Conservation (phyloP, 2,329 filamentous ascomycete species). For the Alternaria hordeiaustralica region DNA sequence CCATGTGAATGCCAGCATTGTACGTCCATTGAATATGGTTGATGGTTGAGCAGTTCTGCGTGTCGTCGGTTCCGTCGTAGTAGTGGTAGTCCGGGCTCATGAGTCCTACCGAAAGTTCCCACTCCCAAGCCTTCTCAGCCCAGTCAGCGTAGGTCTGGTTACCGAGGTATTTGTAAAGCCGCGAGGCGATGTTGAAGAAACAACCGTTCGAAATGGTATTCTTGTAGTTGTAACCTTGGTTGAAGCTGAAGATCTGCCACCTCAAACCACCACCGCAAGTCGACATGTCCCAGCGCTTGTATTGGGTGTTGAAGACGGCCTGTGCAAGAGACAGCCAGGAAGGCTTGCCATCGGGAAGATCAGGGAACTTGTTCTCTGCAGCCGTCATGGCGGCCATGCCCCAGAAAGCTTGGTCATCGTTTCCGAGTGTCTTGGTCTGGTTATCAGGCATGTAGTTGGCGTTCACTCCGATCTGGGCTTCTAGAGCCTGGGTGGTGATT, state of each 20-base stretch:
- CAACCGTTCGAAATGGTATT: conserved; percentile 82
- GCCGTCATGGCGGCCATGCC: conserved; percentile 65
- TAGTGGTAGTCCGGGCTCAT: conserved; percentile 55
- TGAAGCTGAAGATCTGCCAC: conserved; percentile 82
- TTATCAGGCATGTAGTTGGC: conserved; percentile 80
- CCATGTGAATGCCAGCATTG: conserved; percentile 55
- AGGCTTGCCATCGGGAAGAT: conserved; percentile 57
- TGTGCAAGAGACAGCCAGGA: conserved; percentile 71
- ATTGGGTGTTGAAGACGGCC: conserved; percentile 77
- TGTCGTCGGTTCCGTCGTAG: conserved; percentile 55
- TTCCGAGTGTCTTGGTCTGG: conserved; percentile 63
- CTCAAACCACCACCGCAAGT: conserved; percentile 74
- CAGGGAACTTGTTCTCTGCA: conserved; percentile 59
- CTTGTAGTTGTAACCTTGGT: conserved; percentile 82
- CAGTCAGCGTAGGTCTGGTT: conserved; percentile 64
- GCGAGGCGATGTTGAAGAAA: conserved; percentile 81
- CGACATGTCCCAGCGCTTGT: conserved; percentile 70
- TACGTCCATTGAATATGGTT: conserved; percentile 57
- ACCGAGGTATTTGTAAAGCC: conserved; percentile 72
- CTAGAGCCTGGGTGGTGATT: conserved; percentile 61
- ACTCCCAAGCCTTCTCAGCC: conserved; percentile 70
- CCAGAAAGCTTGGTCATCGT: conserved; percentile 67
- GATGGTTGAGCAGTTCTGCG: conserved; percentile 52
- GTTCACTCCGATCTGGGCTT: conserved; percentile 75
- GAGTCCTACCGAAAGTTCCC: conserved; percentile 56